Base-by-base conservation (phyloP, 2,329 filamentous ascomycete genomes). In the Emmonsiellopsis sp. region DNA sequence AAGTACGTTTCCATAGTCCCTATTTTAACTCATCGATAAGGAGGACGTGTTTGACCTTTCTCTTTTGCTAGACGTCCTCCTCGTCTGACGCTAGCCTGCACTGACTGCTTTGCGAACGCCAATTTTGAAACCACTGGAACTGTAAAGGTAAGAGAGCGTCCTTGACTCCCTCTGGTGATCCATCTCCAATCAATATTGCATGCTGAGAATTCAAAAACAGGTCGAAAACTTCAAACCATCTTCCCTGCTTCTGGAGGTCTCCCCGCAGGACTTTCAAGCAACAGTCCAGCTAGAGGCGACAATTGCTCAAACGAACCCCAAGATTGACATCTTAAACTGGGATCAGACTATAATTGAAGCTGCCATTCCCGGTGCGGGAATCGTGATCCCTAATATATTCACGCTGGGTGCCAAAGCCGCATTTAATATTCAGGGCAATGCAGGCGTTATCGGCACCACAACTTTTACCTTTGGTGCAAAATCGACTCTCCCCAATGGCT, bases 31-130 rank as follows among this genome's bases (percentile, higher is more conserved):
- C 26, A 2, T 38, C 16, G 7, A 26, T 8, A 30, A 13, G 20
- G 20, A 26, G 20, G 20, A 5, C 20, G 20, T 5, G 11, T 42
- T 37, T 41, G 34, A 42, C 30, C 20, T 26, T 31, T 34, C 9
- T n/a, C 5, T 43, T 11, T n/a, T 16, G 9, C 20, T n/a, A 57
- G 51, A 38, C 53, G 50, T 48, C 48, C 56, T 16, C 37, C 54
- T 11, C 35, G 56, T 4, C 41, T 65, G 3, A 56, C 50, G 3
- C 30, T 66, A 7, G 57, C 59, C 34, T 67, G 65, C 43, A 54
- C 55, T 37, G 59, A 65, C 38, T 66, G 64, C 50, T 66, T 59
- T 45, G 55, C 65, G 1, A 46, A 50, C 1, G 65, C 64, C 11
- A 61, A 54, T 31, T 61, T 65, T 37, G 52, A 60, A 43, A 54